Evolutionary conservation across 2,329 filamentous ascomycete species (phyloP), one percentile per base, ranked within the genome.

Genomic region (Exutisphaerella laricina): DNA sequence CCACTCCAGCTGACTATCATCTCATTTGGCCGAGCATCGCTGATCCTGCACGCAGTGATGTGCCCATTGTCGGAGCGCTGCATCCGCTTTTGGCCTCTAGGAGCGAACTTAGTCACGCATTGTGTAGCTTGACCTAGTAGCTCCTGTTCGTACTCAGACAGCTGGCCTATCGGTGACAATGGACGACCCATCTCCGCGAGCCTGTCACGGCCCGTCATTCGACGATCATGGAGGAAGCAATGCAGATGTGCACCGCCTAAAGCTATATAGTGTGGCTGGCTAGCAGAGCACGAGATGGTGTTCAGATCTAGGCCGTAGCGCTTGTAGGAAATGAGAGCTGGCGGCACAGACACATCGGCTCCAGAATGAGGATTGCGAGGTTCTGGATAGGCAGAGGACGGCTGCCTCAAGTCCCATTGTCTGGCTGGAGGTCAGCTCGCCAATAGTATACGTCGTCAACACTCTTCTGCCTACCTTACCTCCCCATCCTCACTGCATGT

Each of bases 401-500:
- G 80, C 54, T 79, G 75, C 16, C 80, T 70, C 31, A 82, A 60
- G 61, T 84, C 80, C 76, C 80, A 84, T 54, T 84, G 81, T 34
- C 33, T 35, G 13, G 4, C 20, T 6, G 8, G 5, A 23, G 9
- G 13, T 35, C 33, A 35, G 8, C 33, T 9, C 13, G 5, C 16
- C 7, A 8, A 10, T 33, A 3, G 13, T 14, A 31, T 31, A 33
- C 14, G 6, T 13, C 4, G n/a, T n/a, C n/a, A n/a, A n/a, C n/a
- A n/a, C n/a, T n/a, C n/a, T n/a, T n/a, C n/a, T n/a, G n/a, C 3
- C 12, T 35, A 35, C 33, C 81, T 70, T 21, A 84, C 79, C 50
- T 84, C 80, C 18, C 81, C 80, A 61, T 84, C 80, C 57, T 84
- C 81, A 0, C 79, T 82, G 59, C 81, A 84, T 0, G 79, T 84